A percentile compares a stretch with the other conserved stretches of the same genome.
Evolutionary conservation across 148 eudicot species (phyloP).

Genomic region (Gaultheria prostrata): DNA sequence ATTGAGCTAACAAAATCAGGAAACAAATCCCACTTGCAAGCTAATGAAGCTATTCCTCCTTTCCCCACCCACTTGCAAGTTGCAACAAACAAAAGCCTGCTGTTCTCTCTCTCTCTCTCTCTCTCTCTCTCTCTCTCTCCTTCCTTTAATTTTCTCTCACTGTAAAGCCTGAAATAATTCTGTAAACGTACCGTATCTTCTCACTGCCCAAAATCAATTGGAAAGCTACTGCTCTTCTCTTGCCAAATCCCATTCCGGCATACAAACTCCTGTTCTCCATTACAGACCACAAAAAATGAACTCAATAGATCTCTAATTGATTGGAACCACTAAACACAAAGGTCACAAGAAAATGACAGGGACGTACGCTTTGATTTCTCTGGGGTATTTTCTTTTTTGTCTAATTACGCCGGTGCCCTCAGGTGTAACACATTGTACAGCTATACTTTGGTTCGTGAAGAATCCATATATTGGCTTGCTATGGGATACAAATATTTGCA

Average conservation of each 20-base stretch:
- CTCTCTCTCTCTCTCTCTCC: background rate
- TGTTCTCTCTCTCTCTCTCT: background rate
- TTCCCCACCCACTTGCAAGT: background rate
- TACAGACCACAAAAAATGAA: background rate
- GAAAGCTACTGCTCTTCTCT: constrained; percentile 8
- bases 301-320: background rate
- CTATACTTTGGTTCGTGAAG: too few species aligned
- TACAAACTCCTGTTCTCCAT: background rate
- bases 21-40: background rate
- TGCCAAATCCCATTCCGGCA: background rate
- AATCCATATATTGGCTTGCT: too few species aligned
- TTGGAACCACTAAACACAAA: background rate
- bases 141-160: background rate
- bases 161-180: background rate
- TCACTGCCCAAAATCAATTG: background rate
- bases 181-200: background rate
- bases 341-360: constrained; percentile 1
- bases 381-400: background rate
- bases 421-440: background rate
- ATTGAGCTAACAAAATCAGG: background rate
- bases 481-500: too few species aligned
- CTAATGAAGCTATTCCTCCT: background rate
- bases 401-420: background rate
- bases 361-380: constrained; percentile 2
- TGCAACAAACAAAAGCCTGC: background rate